A percentile compares a stretch with the other conserved stretches of the same genome.
Evolutionary conservation across 805 yeast species (phyloP).

Genomic region (Metschnikowia picachoensis): DNA sequence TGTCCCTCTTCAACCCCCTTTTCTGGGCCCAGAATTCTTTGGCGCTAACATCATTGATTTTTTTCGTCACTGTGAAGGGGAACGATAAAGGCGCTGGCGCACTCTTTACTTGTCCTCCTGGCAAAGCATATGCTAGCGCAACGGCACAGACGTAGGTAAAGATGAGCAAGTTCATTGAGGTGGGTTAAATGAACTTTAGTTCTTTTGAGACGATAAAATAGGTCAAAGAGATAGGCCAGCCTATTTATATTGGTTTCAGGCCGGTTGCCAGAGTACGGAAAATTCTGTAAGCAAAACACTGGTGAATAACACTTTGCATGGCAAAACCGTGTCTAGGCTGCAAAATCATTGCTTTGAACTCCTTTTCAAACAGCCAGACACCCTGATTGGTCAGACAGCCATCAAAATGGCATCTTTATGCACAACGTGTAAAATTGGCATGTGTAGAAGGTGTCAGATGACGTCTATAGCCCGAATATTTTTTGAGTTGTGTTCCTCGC

Average conservation of each 20-base stretch:
- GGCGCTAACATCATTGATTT: not conserved
- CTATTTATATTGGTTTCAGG: no score
- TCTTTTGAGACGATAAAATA: not conserved
- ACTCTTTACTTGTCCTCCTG: not conserved
- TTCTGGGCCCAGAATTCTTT: conserved; percentile 1
- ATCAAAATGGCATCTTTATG: no score
- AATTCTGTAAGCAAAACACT: no score
- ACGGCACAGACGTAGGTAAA: not conserved
- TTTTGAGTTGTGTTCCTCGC: not conserved
- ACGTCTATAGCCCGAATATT: not conserved
- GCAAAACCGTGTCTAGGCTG: no score
- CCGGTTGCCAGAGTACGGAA: no score
- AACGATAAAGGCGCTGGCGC: conserved; percentile 5
- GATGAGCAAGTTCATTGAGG: not conserved
- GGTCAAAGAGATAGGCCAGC: no score
- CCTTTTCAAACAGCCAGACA: no score
- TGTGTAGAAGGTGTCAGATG: no score
- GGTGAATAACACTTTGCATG: no score
- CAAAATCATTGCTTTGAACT: no score
- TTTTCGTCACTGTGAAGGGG: conserved; percentile 6
- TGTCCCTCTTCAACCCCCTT: conserved; percentile 3
- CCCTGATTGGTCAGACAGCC: no score
- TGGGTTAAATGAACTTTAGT: not conserved
- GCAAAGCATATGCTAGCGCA: not conserved
- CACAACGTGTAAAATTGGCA: no score